Evolutionary conservation across 148 eudicot genomes (phyloP).

Genomic region (Bassia scoparia): DNA sequence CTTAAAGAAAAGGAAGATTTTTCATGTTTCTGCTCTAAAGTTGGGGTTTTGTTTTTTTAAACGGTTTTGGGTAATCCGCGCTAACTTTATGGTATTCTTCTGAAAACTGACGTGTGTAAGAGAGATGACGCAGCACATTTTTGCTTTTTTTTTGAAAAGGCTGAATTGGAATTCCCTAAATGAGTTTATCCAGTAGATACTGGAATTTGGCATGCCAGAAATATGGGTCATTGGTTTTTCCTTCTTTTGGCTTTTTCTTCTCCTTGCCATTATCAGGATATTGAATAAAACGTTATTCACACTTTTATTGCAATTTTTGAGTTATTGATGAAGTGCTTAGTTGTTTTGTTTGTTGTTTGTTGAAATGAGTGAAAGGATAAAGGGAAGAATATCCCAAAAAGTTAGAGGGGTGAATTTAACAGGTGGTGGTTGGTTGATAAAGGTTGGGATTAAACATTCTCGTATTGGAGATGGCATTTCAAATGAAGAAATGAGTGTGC

Average conservation of each 20-base stretch:
- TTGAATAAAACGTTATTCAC: not conserved
- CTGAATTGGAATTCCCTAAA: constrained; percentile 17
- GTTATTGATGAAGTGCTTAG: not conserved
- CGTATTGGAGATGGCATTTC: constrained; percentile 61
- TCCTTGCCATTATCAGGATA: constrained; percentile 54
- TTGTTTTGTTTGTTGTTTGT: constrained; percentile 8
- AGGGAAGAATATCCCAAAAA: constrained; percentile 58
- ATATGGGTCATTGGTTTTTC: constrained; percentile 41
- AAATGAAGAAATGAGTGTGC: constrained; percentile 76
- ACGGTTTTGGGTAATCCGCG: not conserved
- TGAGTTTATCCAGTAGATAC: no score
- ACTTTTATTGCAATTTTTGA: not conserved
- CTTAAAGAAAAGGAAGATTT: constrained; percentile 49
- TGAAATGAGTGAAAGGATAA: constrained; percentile 54
- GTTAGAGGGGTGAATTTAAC: constrained; percentile 87
- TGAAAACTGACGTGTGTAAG: constrained; percentile 14
- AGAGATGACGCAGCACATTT: constrained; percentile 23
- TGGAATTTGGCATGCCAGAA: constrained; percentile 52
- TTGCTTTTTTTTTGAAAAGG: constrained; percentile 15
- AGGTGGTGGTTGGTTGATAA: constrained; percentile 89
- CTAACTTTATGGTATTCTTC: not conserved
- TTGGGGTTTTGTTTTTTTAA: not conserved
- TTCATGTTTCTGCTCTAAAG: constrained; percentile 24
- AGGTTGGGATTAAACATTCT: constrained; percentile 88
- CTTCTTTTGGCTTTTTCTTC: constrained; percentile 42